These are phyloP conservation scores for Metschnikowia aberdeeniae DNA, from an alignment of 805 yeast genomes.

Conservation along the genomic window DNA sequence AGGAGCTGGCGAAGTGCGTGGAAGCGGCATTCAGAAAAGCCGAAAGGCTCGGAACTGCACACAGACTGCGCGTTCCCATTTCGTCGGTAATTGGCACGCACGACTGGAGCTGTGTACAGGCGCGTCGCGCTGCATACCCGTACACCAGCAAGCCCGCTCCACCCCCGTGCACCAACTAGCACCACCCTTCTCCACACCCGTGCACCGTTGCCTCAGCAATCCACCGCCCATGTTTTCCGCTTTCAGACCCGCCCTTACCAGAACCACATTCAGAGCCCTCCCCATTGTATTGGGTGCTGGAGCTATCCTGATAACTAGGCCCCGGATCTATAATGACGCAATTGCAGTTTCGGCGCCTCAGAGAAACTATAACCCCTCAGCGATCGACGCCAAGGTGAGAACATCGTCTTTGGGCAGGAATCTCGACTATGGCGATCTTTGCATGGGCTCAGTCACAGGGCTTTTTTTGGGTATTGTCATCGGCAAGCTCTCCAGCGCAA, in stretches of 20 bases:
- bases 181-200: background rate
- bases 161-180: background rate
- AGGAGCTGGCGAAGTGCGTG: conserved; percentile 5
- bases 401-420: conserved; percentile 36
- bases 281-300: conserved; percentile 16
- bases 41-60: conserved; percentile 2
- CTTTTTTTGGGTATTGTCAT: conserved; percentile 53
- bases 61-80: background rate
- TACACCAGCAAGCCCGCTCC: background rate
- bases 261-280: conserved; percentile 10
- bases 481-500: conserved; percentile 56
- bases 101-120: background rate
- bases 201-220: background rate
- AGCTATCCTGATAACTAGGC: conserved; percentile 9
- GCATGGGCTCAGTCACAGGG: conserved; percentile 62
- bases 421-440: conserved; percentile 57
- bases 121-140: background rate
- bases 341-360: conserved; percentile 14
- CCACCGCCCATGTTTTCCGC: conserved; percentile 12
- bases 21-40: conserved; percentile 1
- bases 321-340: conserved; percentile 13
- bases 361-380: conserved; percentile 10
- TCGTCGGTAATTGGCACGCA: conserved; percentile 1
- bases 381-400: conserved; percentile 9
- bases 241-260: conserved; percentile 12